phyloP scores from a whole-genome alignment of 176 grass and related monocot species.

The Hsuehochloa calcarea region DNA sequence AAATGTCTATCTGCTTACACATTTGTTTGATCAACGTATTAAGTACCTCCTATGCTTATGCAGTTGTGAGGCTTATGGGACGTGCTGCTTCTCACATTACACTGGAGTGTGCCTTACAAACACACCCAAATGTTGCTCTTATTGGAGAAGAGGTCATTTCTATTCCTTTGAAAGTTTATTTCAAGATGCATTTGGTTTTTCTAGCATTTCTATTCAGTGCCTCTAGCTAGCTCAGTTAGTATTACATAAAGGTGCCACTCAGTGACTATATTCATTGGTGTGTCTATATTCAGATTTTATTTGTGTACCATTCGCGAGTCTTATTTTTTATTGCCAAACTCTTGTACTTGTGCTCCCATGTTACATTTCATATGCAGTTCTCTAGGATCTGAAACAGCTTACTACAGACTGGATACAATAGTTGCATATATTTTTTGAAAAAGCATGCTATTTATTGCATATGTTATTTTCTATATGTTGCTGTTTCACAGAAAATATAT shows the following conservation, averaged over 20 bases:
- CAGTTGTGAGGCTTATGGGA: constrained; percentile 99
- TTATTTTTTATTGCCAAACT: not conserved
- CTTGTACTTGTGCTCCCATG: not conserved
- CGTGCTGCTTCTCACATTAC: constrained; percentile 99
- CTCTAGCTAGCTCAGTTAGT: not conserved
- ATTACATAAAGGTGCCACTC: not conserved
- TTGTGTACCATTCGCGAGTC: not conserved
- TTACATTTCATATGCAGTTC: not conserved
- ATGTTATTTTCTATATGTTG: not conserved
- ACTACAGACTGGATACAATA: not conserved
- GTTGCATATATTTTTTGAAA: not conserved
- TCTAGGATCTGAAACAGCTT: not conserved
- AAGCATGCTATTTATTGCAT: not conserved
- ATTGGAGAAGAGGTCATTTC: constrained; percentile 89
- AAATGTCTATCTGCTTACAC: not conserved
- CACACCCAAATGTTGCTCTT: constrained; percentile 86
- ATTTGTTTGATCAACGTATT: not conserved
- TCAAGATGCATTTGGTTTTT: not conserved
- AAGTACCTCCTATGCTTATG: constrained; percentile 12
- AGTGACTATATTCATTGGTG: not conserved
- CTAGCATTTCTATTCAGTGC: not conserved
- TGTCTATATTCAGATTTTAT: not conserved
- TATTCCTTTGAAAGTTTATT: not conserved
- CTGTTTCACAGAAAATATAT: not conserved
- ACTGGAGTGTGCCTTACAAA: constrained; percentile 90